phyloP scores from a whole-genome alignment of 148 eudicot genomes.

The Rhododendron simsii region DNA sequence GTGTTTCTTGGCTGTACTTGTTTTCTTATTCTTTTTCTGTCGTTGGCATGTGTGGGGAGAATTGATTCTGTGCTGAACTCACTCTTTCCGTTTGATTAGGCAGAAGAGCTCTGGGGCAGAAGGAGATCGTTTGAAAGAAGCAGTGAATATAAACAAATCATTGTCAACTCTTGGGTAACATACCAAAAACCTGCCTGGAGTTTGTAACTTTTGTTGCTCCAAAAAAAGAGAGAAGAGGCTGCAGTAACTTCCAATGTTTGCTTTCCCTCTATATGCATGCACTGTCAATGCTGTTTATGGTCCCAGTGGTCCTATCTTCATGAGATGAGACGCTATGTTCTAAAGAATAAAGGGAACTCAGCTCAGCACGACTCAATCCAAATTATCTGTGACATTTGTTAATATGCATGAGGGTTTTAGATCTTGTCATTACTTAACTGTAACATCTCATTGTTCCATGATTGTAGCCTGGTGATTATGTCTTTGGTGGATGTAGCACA shows the following conservation, averaged over 20 bases:
- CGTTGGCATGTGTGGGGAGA: neutral
- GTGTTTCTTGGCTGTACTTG: neutral
- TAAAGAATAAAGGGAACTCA: neutral
- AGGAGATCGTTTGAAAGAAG: constrained; percentile 71
- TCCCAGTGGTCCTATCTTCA: neutral
- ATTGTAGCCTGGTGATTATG: constrained; percentile 64
- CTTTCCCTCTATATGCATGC: neutral
- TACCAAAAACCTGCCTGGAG: neutral
- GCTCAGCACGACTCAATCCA: neutral
- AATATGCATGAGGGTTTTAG: neutral
- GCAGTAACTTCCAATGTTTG: constrained; percentile 1
- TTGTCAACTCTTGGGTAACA: constrained; percentile 65
- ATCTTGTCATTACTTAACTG: neutral
- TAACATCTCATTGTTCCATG: neutral
- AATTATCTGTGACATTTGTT: neutral
- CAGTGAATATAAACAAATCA: constrained; percentile 66
- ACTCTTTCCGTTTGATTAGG: constrained; percentile 23
- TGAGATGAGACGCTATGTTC: neutral
- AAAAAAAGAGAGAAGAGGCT: neutral
- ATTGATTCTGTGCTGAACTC: constrained; percentile 10
- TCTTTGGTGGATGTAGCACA: constrained; percentile 69
- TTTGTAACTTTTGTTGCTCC: neutral
- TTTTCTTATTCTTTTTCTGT: neutral
- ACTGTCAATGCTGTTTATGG: neutral
- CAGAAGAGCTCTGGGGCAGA: constrained; percentile 75